A percentile compares a stretch with the other conserved stretches of the same genome.
Conservation (phyloP, 2,329 filamentous ascomycete species). For the Claviceps spartinae region DNA sequence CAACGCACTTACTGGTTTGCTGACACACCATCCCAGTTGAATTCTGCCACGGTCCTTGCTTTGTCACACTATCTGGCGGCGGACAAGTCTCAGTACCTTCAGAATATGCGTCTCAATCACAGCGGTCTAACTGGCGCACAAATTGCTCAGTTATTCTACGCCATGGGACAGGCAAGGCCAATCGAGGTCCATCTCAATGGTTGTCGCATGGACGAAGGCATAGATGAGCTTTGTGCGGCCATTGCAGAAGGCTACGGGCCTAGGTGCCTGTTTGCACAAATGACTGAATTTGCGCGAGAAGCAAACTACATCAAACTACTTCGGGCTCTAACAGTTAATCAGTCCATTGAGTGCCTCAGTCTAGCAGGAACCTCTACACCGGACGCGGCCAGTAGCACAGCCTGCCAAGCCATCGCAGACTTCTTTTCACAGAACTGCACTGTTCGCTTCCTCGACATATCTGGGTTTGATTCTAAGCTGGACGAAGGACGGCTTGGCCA, state of each 20-base stretch:
- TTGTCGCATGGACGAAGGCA: conserved; percentile 39
- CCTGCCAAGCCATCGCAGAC: conserved; percentile 32
- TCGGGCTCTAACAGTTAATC: conserved; percentile 34
- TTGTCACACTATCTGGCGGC: conserved; percentile 32
- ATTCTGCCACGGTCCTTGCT: conserved; percentile 32
- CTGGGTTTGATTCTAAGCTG: conserved; percentile 42
- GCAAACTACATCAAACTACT: conserved; percentile 37
- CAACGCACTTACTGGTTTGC: conserved; percentile 1
- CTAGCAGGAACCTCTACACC: conserved; percentile 40
- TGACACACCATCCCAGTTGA: conserved; percentile 23
- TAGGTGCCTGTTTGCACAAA: conserved; percentile 37
- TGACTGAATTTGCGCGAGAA: conserved; percentile 43
- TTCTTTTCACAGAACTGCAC: conserved; percentile 39
- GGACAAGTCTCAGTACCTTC: conserved; percentile 26
- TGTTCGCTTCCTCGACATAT: conserved; percentile 40
- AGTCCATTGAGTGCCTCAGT: conserved; percentile 36
- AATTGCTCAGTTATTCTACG: conserved; percentile 35
- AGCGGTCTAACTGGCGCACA: conserved; percentile 38
- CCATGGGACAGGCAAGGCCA: conserved; percentile 33
- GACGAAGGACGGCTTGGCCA: conserved; percentile 43
- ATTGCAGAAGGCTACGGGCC: conserved; percentile 34
- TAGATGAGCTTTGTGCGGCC: conserved; percentile 35
- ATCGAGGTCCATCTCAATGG: conserved; percentile 36
- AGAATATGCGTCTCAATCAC: conserved; percentile 33
- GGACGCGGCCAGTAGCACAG: conserved; percentile 29